phyloP scores from a whole-genome alignment of 495 filamentous ascomycete genomes.

The Darksidea phi region DNA sequence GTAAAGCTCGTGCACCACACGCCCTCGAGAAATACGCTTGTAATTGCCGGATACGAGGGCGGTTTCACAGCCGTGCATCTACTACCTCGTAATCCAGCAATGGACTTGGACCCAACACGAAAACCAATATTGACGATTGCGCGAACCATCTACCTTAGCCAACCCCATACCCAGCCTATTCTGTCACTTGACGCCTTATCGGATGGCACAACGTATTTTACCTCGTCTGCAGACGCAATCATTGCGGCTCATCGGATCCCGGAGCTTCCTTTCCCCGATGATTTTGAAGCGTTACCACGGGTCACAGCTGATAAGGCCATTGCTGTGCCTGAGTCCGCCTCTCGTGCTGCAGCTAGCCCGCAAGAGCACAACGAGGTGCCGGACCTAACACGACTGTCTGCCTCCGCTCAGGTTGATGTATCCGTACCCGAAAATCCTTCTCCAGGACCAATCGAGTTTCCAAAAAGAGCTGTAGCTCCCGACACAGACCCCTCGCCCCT shows the following conservation, averaged over 20 bases:
- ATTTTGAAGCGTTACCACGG: no score
- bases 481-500: background rate
- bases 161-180: conserved; percentile 78
- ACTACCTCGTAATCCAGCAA: conserved; percentile 47
- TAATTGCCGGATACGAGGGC: conserved; percentile 83
- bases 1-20: conserved; percentile 59
- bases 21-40: conserved; percentile 42
- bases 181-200: conserved; percentile 72
- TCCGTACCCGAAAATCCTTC: no score
- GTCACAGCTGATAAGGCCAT: no score
- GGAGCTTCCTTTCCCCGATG: conserved; percentile 16
- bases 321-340: no score
- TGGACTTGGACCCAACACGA: conserved; percentile 48
- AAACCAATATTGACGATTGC: conserved; percentile 2
- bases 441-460: no score
- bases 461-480: no score
- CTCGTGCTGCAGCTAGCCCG: no score
- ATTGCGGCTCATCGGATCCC: conserved; percentile 56
- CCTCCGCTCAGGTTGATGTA: no score
- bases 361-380: no score
- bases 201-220: conserved; percentile 62
- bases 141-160: conserved; percentile 62
- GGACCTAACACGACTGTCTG: no score
- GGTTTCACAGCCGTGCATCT: conserved; percentile 61
- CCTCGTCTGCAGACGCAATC: conserved; percentile 77